phyloP scores from a whole-genome alignment of 1,284 basidiomycete genomes.

The Inonotus obliquus region DNA sequence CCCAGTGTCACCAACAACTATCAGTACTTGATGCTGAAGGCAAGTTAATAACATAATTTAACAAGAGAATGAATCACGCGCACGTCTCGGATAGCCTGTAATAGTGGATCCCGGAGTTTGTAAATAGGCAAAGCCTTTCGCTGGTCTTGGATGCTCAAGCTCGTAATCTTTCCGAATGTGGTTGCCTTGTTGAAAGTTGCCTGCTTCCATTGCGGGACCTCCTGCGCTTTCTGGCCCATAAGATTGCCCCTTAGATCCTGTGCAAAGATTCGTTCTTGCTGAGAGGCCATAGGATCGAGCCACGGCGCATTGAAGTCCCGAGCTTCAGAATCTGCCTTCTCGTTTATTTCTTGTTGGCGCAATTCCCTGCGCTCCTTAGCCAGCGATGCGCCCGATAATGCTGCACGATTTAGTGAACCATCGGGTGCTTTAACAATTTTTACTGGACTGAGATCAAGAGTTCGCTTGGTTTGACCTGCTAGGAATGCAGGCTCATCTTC shows the following conservation, averaged over 20 bases:
- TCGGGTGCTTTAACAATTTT: slow-evolving; percentile 96
- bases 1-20: slow-evolving; percentile 93
- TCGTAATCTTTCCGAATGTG: slow-evolving; percentile 91
- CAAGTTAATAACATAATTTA: slow-evolving; percentile 24
- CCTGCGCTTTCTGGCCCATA: slow-evolving; percentile 76
- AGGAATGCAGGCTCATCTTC: slow-evolving; percentile 98
- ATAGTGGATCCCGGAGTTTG: slow-evolving; percentile 89
- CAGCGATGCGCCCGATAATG: slow-evolving; percentile 86
- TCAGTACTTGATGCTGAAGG: slow-evolving; percentile 85
- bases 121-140: slow-evolving; percentile 89
- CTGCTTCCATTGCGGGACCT: slow-evolving; percentile 89
- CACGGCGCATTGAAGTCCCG: slow-evolving; percentile 93
- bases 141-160: slow-evolving; percentile 90
- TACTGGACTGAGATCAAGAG: slow-evolving; percentile 93
- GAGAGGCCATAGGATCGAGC: slow-evolving; percentile 97
- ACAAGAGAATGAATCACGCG: slow-evolving; percentile 26
- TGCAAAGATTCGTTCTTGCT: slow-evolving; percentile 84
- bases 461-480: slow-evolving; percentile 92
- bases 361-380: slow-evolving; percentile 95
- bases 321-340: slow-evolving; percentile 89
- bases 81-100: slow-evolving; percentile 90
- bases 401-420: slow-evolving; percentile 93
- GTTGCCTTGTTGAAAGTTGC: slow-evolving; percentile 96
- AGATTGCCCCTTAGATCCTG: slow-evolving; percentile 87
- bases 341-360: slow-evolving; percentile 91